These are phyloP conservation scores for Tetrahymena borealis DNA, from an alignment of 73 alveolate genomes.

Conservation along the genomic window DNA sequence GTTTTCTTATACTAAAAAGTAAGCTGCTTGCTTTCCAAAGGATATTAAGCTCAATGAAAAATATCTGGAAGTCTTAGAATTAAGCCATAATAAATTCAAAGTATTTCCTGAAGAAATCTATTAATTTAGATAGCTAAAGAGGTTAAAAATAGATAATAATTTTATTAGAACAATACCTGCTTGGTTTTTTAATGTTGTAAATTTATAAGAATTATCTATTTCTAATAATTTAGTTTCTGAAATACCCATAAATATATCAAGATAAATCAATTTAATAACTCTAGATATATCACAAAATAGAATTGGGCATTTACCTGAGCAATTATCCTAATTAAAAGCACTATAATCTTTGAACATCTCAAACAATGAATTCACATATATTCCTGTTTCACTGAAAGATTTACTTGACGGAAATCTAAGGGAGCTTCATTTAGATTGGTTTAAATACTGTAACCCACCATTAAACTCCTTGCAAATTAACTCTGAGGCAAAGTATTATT, in stretches of 20 bases:
- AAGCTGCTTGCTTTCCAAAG: not conserved
- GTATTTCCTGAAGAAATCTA: conserved; percentile 28
- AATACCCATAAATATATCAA: conserved; percentile 13
- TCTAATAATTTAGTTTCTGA: conserved; percentile 15
- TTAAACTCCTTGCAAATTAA: not conserved
- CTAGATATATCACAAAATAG: conserved; percentile 32
- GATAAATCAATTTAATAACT: not conserved
- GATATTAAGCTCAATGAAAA: not conserved
- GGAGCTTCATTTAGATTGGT: conserved; percentile 43
- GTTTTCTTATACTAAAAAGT: not conserved
- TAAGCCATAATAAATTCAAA: conserved; percentile 23
- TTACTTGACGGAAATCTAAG: conserved; percentile 2
- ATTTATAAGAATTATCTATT: not conserved
- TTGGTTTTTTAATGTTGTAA: not conserved
- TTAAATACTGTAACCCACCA: conserved; percentile 32
- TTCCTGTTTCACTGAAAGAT: not conserved
- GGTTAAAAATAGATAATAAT: conserved; percentile 12
- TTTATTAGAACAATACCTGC: conserved; percentile 28
- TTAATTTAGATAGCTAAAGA: conserved; percentile 2
- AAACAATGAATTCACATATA: conserved; percentile 20
- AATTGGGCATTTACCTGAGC: not conserved
- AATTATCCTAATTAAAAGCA: not conserved
- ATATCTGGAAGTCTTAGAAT: not conserved
- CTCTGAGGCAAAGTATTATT: not conserved
- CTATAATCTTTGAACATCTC: conserved; percentile 1